These are phyloP conservation scores for Auriscalpium orientale DNA, from an alignment of 768 basidiomycete genomes.

Conservation along the genomic window DNA sequence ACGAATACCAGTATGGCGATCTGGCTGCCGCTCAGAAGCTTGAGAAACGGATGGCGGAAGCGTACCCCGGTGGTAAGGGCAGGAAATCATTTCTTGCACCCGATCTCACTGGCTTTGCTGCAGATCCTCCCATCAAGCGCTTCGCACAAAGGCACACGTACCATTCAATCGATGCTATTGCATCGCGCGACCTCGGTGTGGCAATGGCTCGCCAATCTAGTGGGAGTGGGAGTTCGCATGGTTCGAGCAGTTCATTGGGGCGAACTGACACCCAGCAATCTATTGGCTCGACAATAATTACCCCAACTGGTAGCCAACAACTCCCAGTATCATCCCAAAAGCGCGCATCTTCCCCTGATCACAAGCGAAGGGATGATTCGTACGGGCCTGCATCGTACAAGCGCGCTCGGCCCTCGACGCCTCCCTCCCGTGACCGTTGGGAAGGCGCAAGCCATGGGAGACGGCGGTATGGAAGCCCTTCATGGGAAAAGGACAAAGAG, in stretches of 20 bases:
- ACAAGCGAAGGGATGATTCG: conserved; percentile 38
- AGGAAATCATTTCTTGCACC: neutral
- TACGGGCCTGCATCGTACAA: conserved; percentile 34
- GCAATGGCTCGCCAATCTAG: conserved; percentile 34
- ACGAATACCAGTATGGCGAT: conserved; percentile 95
- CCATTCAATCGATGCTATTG: conserved; percentile 81
- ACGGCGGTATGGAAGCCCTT: conserved; percentile 34
- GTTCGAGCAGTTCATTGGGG: conserved; percentile 11
- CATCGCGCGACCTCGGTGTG: conserved; percentile 82
- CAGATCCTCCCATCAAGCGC: conserved; percentile 86
- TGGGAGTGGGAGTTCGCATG: conserved; percentile 11
- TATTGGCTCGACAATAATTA: neutral
- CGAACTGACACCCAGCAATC: conserved; percentile 15
- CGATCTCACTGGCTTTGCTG: neutral
- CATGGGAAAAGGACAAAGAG: conserved; percentile 41
- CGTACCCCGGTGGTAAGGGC: conserved; percentile 70
- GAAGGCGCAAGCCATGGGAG: conserved; percentile 27
- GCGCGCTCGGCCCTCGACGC: conserved; percentile 39
- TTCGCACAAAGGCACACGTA: conserved; percentile 85
- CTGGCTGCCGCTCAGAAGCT: conserved; percentile 81
- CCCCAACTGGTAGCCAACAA: conserved; percentile 25
- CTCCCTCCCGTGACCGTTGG: conserved; percentile 39
- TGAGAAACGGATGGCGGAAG: conserved; percentile 82
- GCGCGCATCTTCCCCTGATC: conserved; percentile 26
- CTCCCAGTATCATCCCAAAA: conserved; percentile 25